These are phyloP conservation scores for Oryza glumipatula DNA, from an alignment of 176 grass and related monocot species.

Conservation along the genomic window DNA sequence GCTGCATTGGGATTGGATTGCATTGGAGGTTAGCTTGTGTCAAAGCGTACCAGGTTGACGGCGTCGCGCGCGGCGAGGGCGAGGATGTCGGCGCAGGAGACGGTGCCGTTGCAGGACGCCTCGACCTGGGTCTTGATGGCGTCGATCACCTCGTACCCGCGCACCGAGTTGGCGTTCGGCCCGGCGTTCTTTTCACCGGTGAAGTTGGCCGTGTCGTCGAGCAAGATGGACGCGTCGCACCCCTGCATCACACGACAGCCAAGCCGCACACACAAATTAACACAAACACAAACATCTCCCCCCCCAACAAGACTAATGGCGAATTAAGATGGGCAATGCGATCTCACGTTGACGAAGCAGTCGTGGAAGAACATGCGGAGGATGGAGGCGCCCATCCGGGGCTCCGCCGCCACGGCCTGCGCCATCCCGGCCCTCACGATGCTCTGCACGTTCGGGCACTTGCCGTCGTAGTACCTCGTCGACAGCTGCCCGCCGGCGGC, in stretches of 20 bases:
- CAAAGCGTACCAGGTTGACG: slow-evolving; percentile 54
- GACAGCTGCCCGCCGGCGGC: slow-evolving; percentile 41
- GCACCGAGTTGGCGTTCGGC: slow-evolving; percentile 71
- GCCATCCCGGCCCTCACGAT: slow-evolving; percentile 55
- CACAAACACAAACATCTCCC: neutral
- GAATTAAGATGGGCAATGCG: neutral
- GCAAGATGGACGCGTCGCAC: slow-evolving; percentile 74
- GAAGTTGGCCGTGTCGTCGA: slow-evolving; percentile 64
- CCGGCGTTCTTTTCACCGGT: slow-evolving; percentile 66
- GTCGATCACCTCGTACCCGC: slow-evolving; percentile 87
- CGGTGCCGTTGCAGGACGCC: slow-evolving; percentile 57
- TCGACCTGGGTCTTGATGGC: slow-evolving; percentile 76
- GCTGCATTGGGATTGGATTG: neutral
- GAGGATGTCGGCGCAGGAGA: slow-evolving; percentile 92
- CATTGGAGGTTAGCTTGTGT: too few species aligned
- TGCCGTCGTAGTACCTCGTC: slow-evolving; percentile 49
- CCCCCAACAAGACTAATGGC: neutral
- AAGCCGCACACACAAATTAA: neutral
- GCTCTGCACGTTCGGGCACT: slow-evolving; percentile 53
- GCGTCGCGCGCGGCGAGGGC: slow-evolving; percentile 72
- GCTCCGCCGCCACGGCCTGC: slow-evolving; percentile 49
- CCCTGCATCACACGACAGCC: slow-evolving; percentile 40
- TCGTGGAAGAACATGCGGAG: slow-evolving; percentile 90
- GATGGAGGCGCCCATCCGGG: slow-evolving; percentile 76
- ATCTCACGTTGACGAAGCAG: slow-evolving; percentile 81